Percentiles rank a stretch among this genome's conserved stretches.
Conservation (phyloP, 2,329 filamentous ascomycete species). For the Rhinocladiella mackenziei region DNA sequence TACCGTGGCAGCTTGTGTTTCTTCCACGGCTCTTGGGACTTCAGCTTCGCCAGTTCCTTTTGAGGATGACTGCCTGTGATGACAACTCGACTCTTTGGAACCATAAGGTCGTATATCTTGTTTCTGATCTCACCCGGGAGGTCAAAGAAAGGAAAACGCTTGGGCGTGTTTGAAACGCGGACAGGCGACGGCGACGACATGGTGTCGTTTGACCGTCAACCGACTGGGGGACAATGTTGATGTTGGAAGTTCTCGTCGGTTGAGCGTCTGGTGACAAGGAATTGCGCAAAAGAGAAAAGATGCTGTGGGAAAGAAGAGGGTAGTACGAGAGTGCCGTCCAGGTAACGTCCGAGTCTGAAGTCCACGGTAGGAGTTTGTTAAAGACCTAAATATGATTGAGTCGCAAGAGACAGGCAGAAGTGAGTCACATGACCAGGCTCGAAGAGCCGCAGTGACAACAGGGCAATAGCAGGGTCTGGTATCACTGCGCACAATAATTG, state of each 20-base stretch:
- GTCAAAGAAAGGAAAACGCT: conserved; percentile 59
- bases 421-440: too few species aligned
- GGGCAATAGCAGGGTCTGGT: neutral
- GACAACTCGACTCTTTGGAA: conserved; percentile 37
- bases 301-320: too few species aligned
- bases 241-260: too few species aligned
- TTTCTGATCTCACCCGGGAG: conserved; percentile 67
- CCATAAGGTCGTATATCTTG: conserved; percentile 63
- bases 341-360: too few species aligned
- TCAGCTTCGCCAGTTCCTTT: conserved; percentile 20
- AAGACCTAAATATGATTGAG: too few species aligned
- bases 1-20: conserved; percentile 20
- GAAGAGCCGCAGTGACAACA: too few species aligned
- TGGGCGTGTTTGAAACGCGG: neutral
- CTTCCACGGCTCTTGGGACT: conserved; percentile 7
- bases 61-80: conserved; percentile 24
- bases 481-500: neutral
- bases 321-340: too few species aligned
- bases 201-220: neutral
- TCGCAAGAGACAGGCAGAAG: too few species aligned
- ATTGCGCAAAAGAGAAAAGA: too few species aligned
- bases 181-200: neutral
- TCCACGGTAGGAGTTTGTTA: too few species aligned
- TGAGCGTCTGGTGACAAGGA: too few species aligned
- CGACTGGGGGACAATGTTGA: too few species aligned